Conservation (phyloP, 2,329 filamentous ascomycete genomes). For the Colletotrichum sp. region DNA sequence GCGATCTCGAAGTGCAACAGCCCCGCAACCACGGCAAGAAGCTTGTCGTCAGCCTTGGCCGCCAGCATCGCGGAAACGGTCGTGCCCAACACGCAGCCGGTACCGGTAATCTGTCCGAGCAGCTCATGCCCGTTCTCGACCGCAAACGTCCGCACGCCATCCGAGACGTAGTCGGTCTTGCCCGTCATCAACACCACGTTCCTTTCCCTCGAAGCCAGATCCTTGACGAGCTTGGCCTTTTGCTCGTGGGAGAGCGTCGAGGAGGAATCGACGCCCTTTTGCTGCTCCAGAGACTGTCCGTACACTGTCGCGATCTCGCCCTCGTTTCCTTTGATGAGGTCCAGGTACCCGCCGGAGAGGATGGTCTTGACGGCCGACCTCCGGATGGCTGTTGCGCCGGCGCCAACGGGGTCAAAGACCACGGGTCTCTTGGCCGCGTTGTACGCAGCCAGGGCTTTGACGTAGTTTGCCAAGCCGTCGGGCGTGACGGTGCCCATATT, state of each 20-base stretch:
- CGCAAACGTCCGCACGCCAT: slow-evolving; percentile 71
- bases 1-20: slow-evolving; percentile 78
- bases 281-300: slow-evolving; percentile 60
- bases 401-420: slow-evolving; percentile 86
- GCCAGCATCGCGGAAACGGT: slow-evolving; percentile 79
- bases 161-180: slow-evolving; percentile 75
- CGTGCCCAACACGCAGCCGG: slow-evolving; percentile 86
- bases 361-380: slow-evolving; percentile 74
- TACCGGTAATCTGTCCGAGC: slow-evolving; percentile 76
- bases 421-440: slow-evolving; percentile 78
- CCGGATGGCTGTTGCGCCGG: slow-evolving; percentile 52
- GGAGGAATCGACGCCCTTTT: slow-evolving; percentile 85
- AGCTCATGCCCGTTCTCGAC: slow-evolving; percentile 79
- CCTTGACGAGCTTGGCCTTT: slow-evolving; percentile 67
- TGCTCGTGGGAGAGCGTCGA: slow-evolving; percentile 48
- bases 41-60: slow-evolving; percentile 63
- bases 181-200: slow-evolving; percentile 86
- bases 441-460: slow-evolving; percentile 79
- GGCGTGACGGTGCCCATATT: slow-evolving; percentile 95
- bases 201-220: slow-evolving; percentile 71
- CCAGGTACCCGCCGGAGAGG: slow-evolving; percentile 76
- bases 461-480: slow-evolving; percentile 74
- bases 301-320: slow-evolving; percentile 81
- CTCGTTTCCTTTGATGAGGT: slow-evolving; percentile 94
- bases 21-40: slow-evolving; percentile 76